Evolutionary conservation across 495 filamentous ascomycete species (phyloP).

Genomic region (Corynascus novoguineensis): DNA sequence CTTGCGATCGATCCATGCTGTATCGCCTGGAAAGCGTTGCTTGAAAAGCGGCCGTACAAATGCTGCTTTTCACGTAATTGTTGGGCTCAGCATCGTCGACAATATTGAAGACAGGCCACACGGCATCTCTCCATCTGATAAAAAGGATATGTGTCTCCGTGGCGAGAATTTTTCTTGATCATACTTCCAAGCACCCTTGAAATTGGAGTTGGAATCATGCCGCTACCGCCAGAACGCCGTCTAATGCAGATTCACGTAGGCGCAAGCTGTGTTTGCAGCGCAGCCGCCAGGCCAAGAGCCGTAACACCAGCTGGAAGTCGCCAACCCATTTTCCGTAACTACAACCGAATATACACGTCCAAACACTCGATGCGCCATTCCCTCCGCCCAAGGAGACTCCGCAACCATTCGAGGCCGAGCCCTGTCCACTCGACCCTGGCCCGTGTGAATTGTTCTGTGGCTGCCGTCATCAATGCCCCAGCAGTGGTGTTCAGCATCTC

Average conservation of each 20-base stretch:
- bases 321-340: neutral
- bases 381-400: constrained; percentile 64
- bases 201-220: neutral
- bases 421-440: constrained; percentile 66
- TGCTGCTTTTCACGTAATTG: too few species aligned
- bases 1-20: too few species aligned
- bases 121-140: too few species aligned
- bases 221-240: constrained; percentile 2
- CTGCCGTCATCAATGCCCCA: constrained; percentile 59
- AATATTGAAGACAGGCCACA: too few species aligned
- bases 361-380: constrained; percentile 83
- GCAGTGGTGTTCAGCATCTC: constrained; percentile 66
- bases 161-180: too few species aligned
- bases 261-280: neutral
- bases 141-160: too few species aligned
- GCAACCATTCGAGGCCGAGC: constrained; percentile 74
- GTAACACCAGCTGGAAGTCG: neutral
- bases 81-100: too few species aligned
- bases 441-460: constrained; percentile 56
- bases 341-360: constrained; percentile 72
- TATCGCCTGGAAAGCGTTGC: too few species aligned
- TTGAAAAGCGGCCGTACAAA: too few species aligned
- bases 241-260: neutral
- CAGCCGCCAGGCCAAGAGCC: neutral
- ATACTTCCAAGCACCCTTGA: neutral